phyloP scores from a whole-genome alignment of 768 basidiomycete genomes.

The Albatrellus ellisii region DNA sequence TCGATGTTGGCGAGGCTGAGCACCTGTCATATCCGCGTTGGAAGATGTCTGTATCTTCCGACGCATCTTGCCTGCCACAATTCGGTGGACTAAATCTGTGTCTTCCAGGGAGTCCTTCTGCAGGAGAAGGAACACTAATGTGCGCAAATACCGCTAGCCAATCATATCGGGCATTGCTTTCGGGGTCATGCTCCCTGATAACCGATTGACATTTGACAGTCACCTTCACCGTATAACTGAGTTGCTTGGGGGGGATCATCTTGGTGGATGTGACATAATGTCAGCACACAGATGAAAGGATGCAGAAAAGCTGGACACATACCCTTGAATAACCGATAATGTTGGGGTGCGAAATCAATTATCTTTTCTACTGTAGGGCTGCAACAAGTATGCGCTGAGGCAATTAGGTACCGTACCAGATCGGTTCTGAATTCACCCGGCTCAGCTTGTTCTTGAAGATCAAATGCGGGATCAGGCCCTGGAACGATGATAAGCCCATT shows the following conservation, averaged over 20 bases:
- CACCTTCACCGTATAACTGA: conserved; percentile 29
- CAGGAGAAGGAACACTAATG: conserved; percentile 18
- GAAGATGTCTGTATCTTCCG: conserved; percentile 14
- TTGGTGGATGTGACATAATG: conserved; percentile 6
- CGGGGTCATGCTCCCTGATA: conserved; percentile 24
- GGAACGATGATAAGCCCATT: conserved; percentile 24
- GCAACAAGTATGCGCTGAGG: neutral
- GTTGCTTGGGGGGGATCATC: conserved; percentile 34
- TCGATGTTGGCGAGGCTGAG: neutral
- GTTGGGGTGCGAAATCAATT: conserved; percentile 29
- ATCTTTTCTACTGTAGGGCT: conserved; percentile 29
- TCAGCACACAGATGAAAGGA: neutral
- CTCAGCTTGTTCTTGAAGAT: conserved; percentile 14
- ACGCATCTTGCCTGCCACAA: conserved; percentile 17
- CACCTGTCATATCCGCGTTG: conserved; percentile 4
- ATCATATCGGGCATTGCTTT: conserved; percentile 24
- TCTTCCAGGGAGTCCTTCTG: conserved; percentile 13
- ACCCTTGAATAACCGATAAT: conserved; percentile 35
- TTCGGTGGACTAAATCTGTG: conserved; percentile 20
- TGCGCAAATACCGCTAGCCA: conserved; percentile 22
- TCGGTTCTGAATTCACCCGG: conserved; percentile 16
- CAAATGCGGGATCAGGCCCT: conserved; percentile 14
- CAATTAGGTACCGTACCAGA: conserved; percentile 4
- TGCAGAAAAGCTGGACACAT: conserved; percentile 12
- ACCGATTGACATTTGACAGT: conserved; percentile 25